A percentile compares a stretch with the other conserved stretches of the same genome.
Evolutionary conservation across 345 rosid genomes (phyloP).

Genomic region (Alliaria petiolata): DNA sequence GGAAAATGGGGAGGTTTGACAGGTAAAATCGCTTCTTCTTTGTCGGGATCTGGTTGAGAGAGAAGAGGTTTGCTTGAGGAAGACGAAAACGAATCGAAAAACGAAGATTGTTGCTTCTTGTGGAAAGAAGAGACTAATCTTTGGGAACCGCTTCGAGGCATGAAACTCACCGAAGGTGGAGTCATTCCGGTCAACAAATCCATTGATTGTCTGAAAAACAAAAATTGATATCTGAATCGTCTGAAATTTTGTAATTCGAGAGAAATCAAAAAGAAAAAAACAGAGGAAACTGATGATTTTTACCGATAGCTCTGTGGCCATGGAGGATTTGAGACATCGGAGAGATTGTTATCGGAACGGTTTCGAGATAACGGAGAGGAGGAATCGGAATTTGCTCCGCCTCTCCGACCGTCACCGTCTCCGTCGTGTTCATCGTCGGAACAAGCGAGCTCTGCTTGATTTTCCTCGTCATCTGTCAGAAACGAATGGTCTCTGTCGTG

Average conservation of each 20-base stretch:
- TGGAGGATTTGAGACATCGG: constrained; percentile 16
- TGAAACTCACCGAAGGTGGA: constrained; percentile 44
- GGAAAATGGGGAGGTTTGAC: constrained; percentile 16
- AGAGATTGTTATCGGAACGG: constrained; percentile 13
- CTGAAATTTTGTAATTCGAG: neutral
- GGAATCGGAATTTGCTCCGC: constrained; percentile 20
- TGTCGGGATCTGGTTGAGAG: constrained; percentile 28
- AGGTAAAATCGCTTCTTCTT: constrained; percentile 26
- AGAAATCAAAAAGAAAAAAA: neutral
- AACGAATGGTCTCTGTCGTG: constrained; percentile 60
- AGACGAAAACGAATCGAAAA: constrained; percentile 33
- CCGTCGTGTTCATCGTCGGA: constrained; percentile 35
- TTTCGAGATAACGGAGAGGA: constrained; percentile 17
- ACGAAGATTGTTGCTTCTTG: constrained; percentile 32
- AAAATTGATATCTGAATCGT: neutral
- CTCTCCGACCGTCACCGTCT: constrained; percentile 24
- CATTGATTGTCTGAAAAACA: constrained; percentile 41
- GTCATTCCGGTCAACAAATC: constrained; percentile 48
- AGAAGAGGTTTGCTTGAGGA: constrained; percentile 42
- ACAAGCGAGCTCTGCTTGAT: constrained; percentile 53
- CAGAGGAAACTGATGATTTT: constrained; percentile 28
- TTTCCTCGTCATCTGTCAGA: constrained; percentile 77
- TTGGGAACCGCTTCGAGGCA: constrained; percentile 23
- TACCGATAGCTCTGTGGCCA: constrained; percentile 88
- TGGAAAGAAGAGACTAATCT: constrained; percentile 31